These are phyloP conservation scores for Aspergillus sclerotiicarbonarius DNA, from an alignment of 495 filamentous ascomycete species.

Conservation along the genomic window DNA sequence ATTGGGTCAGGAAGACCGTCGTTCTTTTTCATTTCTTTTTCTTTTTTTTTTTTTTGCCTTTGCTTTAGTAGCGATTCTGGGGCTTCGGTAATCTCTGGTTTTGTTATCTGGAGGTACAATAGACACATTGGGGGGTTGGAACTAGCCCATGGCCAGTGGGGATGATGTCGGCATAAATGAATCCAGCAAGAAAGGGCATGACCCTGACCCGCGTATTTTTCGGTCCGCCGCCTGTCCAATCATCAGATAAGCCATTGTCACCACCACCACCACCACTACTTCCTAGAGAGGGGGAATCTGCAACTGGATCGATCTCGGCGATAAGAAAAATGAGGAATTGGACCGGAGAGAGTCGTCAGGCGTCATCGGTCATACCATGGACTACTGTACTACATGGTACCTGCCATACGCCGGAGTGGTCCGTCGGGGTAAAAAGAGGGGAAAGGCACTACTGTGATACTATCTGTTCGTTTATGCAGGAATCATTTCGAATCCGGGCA, in stretches of 20 bases:
- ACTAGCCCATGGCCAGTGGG: neutral
- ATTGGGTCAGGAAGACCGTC: neutral
- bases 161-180: neutral
- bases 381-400: too few relatives aligned
- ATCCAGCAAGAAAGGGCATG: neutral
- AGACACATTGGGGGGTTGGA: neutral
- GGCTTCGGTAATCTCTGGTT: neutral
- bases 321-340: too few relatives aligned
- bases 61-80: neutral
- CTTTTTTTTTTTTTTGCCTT: neutral
- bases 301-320: too few relatives aligned
- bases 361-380: too few relatives aligned
- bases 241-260: too few relatives aligned
- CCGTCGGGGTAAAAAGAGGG: neutral
- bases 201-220: neutral
- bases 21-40: neutral
- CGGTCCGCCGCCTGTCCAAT: too few relatives aligned
- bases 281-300: too few relatives aligned
- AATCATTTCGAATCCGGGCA: neutral
- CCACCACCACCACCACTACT: too few relatives aligned
- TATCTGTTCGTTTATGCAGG: neutral
- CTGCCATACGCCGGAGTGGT: neutral
- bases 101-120: neutral
- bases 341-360: too few relatives aligned
- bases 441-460: neutral